Percentiles rank a stretch among this genome's conserved stretches.
Conservation (phyloP, 2,329 filamentous ascomycete species). For the Penicillium sp. region DNA sequence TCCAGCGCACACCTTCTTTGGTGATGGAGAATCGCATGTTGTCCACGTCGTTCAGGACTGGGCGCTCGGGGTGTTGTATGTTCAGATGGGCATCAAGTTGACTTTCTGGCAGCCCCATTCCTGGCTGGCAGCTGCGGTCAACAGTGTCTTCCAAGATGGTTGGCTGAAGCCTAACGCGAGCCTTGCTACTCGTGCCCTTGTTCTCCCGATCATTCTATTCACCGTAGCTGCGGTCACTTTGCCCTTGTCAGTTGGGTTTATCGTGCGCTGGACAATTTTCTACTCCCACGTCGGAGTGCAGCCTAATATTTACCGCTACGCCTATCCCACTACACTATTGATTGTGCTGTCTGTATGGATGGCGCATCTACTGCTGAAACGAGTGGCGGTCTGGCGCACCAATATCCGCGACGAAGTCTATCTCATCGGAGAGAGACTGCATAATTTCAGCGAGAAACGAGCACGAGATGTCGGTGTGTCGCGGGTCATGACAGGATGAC, state of each 20-base stretch:
- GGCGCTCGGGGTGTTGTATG: slow-evolving; percentile 87
- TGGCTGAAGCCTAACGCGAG: slow-evolving; percentile 75
- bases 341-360: slow-evolving; percentile 53
- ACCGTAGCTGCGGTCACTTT: slow-evolving; percentile 60
- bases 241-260: slow-evolving; percentile 61
- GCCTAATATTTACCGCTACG: slow-evolving; percentile 59
- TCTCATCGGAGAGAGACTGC: slow-evolving; percentile 86
- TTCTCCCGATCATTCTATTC: slow-evolving; percentile 70
- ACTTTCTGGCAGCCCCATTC: slow-evolving; percentile 67
- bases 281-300: slow-evolving; percentile 32
- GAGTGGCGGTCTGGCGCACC: slow-evolving; percentile 72
- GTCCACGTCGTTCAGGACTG: slow-evolving; percentile 89
- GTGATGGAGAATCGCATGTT: slow-evolving; percentile 34
- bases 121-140: slow-evolving; percentile 70
- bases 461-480: slow-evolving; percentile 40
- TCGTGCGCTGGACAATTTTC: slow-evolving; percentile 47
- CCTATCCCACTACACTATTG: slow-evolving; percentile 67
- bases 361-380: slow-evolving; percentile 41
- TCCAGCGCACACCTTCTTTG: slow-evolving; percentile 76
- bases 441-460: slow-evolving; percentile 77
- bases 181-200: slow-evolving; percentile 79
- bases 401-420: slow-evolving; percentile 93
- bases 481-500: slow-evolving; percentile 38
- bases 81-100: slow-evolving; percentile 72
- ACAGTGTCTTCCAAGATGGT: slow-evolving; percentile 69